phyloP scores from a whole-genome alignment of 2,329 filamentous ascomycete genomes.

The Bimuria novae-zelandiae region DNA sequence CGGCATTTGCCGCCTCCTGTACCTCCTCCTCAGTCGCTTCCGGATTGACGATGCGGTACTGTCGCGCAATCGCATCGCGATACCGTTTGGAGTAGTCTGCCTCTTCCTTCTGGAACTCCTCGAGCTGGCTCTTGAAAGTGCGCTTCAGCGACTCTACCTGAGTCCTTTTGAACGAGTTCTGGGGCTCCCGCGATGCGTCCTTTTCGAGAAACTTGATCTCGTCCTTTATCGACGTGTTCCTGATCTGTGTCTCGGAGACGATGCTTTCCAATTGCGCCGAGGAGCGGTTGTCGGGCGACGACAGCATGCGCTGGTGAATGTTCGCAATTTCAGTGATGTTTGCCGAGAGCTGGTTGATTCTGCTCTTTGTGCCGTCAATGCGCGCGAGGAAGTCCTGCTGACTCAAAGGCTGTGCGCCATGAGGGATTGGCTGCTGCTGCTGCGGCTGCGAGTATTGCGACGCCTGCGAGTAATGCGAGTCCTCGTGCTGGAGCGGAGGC shows the following conservation, averaged over 20 bases:
- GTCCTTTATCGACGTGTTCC: constrained; percentile 77
- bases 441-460: constrained; percentile 42
- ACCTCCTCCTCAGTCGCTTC: constrained; percentile 77
- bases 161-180: constrained; percentile 69
- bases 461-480: constrained; percentile 46
- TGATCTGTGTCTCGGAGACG: constrained; percentile 70
- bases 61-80: constrained; percentile 76
- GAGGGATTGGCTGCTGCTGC: constrained; percentile 53
- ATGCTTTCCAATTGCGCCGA: constrained; percentile 67
- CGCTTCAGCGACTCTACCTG: constrained; percentile 72
- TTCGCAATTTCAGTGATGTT: constrained; percentile 70
- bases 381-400: constrained; percentile 71
- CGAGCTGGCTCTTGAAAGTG: constrained; percentile 72
- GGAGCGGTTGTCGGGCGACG: constrained; percentile 62
- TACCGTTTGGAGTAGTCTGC: constrained; percentile 71
- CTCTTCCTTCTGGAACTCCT: constrained; percentile 74
- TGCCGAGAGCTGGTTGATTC: constrained; percentile 69
- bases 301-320: constrained; percentile 73
- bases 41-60: constrained; percentile 81
- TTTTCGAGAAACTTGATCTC: constrained; percentile 76
- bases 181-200: constrained; percentile 68
- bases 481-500: constrained; percentile 37
- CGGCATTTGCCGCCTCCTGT: constrained; percentile 67
- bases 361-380: constrained; percentile 67
- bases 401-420: constrained; percentile 60